Evolutionary conservation across 352 stramenopile species (phyloP).

Genomic region (Globisporangium canariense): DNA sequence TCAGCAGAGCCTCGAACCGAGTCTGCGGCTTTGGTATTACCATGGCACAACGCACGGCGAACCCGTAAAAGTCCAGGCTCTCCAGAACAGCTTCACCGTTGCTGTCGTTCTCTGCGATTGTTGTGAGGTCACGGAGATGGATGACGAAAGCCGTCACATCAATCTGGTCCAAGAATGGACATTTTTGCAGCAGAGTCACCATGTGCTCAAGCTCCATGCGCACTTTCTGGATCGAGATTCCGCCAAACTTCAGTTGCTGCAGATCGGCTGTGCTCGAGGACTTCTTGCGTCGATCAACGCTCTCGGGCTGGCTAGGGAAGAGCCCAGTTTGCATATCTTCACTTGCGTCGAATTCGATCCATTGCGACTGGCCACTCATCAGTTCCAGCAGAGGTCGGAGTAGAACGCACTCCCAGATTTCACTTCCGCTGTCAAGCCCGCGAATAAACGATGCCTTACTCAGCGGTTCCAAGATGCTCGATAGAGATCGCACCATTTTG

Average conservation of each 20-base stretch:
- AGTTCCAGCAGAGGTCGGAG: slow-evolving; percentile 21
- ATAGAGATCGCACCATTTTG: slow-evolving; percentile 47
- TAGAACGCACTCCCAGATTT: slow-evolving; percentile 45
- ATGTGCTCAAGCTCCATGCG: slow-evolving; percentile 27
- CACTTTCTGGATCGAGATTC: slow-evolving; percentile 20
- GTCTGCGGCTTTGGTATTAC: slow-evolving; percentile 36
- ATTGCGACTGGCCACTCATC: not conserved
- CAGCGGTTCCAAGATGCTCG: slow-evolving; percentile 30
- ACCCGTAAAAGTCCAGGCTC: slow-evolving; percentile 31
- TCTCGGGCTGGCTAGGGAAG: not conserved
- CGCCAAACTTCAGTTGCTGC: slow-evolving; percentile 22
- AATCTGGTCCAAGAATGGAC: slow-evolving; percentile 58
- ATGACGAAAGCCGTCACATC: slow-evolving; percentile 48
- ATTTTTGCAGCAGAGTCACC: slow-evolving; percentile 43
- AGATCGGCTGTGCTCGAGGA: not conserved
- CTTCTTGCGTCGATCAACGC: not conserved
- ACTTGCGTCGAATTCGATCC: slow-evolving; percentile 1
- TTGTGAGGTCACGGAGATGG: slow-evolving; percentile 38
- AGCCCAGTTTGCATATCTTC: not conserved
- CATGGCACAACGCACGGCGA: slow-evolving; percentile 48
- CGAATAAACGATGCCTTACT: slow-evolving; percentile 35
- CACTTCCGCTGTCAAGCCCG: slow-evolving; percentile 24
- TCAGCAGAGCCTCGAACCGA: slow-evolving; percentile 33
- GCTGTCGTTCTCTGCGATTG: slow-evolving; percentile 17
- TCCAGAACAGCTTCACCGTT: slow-evolving; percentile 15